Percentiles rank a stretch among this genome's conserved stretches.
These are phyloP conservation scores for Dothidotthia symphoricarpi DNA, from an alignment of 2,329 filamentous ascomycete genomes.

Conservation along the genomic window DNA sequence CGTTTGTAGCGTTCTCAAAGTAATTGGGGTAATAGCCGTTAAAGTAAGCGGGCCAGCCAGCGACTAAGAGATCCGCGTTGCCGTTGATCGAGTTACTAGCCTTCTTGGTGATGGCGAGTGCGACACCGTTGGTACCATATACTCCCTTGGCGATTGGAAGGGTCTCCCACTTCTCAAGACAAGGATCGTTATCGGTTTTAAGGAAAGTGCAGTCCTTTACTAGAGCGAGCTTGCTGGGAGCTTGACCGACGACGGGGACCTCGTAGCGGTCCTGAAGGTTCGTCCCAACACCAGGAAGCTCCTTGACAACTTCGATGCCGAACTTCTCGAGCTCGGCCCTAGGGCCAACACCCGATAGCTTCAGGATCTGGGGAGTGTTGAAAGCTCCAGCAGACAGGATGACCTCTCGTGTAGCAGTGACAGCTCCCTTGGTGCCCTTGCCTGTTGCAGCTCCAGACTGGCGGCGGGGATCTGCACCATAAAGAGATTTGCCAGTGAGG, in stretches of 20 bases:
- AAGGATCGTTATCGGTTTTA: slow-evolving; percentile 42
- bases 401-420: slow-evolving; percentile 26
- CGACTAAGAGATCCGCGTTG: slow-evolving; percentile 54
- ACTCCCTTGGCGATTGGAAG: slow-evolving; percentile 41
- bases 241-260: slow-evolving; percentile 46
- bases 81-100: slow-evolving; percentile 41
- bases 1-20: slow-evolving; percentile 46
- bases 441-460: slow-evolving; percentile 11
- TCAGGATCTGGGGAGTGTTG: slow-evolving; percentile 63
- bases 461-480: slow-evolving; percentile 40
- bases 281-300: slow-evolving; percentile 60
- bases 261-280: slow-evolving; percentile 64
- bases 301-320: slow-evolving; percentile 52
- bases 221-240: slow-evolving; percentile 33
- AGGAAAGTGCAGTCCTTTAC: slow-evolving; percentile 45
- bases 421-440: slow-evolving; percentile 25
- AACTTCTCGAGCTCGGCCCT: slow-evolving; percentile 51
- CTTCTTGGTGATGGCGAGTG: slow-evolving; percentile 48
- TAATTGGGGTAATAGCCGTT: slow-evolving; percentile 57
- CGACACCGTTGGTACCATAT: slow-evolving; percentile 53
- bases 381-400: slow-evolving; percentile 52
- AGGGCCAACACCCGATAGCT: slow-evolving; percentile 61
- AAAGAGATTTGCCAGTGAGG: slow-evolving; percentile 40
- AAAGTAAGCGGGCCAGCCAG: slow-evolving; percentile 55
- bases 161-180: slow-evolving; percentile 46